Evolutionary conservation across 176 grass and related monocot species (phyloP), one percentile per base, ranked within the genome.

Genomic region (Juncus inflexus): DNA sequence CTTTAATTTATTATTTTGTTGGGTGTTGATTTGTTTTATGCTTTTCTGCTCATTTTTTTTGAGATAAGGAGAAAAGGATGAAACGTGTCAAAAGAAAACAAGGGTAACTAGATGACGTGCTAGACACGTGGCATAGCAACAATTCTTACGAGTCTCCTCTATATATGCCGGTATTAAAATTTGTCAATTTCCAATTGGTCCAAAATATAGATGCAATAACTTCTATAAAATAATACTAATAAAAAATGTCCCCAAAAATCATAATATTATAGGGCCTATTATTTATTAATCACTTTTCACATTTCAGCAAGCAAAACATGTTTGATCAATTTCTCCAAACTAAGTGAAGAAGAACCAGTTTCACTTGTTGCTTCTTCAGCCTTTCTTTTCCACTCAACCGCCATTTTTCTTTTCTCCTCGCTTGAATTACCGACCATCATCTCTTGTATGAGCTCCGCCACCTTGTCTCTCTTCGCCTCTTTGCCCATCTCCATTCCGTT

Each of bases 341-440:
- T 41, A 37, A 56, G 66, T 38, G 5, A 52, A 2, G 66, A 69
- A 10, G 66, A 39, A 56, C 66, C 66, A 3, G 50, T 52, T 2
- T 6, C 50, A 56, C 66, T 56, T 6, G 66, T 56, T 39, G 66
- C 66, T 69, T 69, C 66, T 9, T 69, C 66, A 69, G 51, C 66
- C 37, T 69, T 40, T 11, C 43, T 53, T 37, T 67, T 83, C 71
- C 77, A 72, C 61, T 74, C 42, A 3, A 14, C 35, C 50, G 67
- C 67, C 66, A 57, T 78, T 11, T 12, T 69, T 60, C 58, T 38
- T 63, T 50, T 79, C 61, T 70, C 69, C 43, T 67, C 77, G n/a
- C 80, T 61, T n/a, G 51, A 41, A 14, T 77, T 60, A 11, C 80
- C 80, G 2, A 5, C 4, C 69, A 79, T 78, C 76, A 84, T 78